Evolutionary conservation across 2,329 filamentous ascomycete species (phyloP).

Genomic region (Hirsutella minnesotensis): DNA sequence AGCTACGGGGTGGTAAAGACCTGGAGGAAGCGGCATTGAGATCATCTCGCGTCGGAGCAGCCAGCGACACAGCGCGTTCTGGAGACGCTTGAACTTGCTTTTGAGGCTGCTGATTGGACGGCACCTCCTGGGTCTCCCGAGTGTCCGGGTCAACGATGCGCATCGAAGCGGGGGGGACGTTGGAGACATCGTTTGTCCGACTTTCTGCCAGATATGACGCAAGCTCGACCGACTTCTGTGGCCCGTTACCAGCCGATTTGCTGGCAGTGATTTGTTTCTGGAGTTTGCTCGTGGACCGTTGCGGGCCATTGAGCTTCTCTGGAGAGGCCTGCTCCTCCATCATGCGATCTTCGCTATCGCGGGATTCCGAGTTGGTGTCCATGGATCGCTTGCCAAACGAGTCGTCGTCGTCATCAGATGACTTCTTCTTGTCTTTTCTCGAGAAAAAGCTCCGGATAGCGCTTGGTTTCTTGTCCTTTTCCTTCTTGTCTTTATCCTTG

Average conservation of each 20-base stretch:
- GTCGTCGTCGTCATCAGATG: conserved; percentile 46
- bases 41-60: conserved; percentile 24
- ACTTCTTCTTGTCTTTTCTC: conserved; percentile 48
- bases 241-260: conserved; percentile 20
- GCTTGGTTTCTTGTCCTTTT: conserved; percentile 54
- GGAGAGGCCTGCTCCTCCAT: conserved; percentile 32
- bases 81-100: conserved; percentile 14
- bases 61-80: conserved; percentile 19
- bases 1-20: conserved; percentile 10
- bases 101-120: conserved; percentile 17
- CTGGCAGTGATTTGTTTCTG: conserved; percentile 49
- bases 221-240: conserved; percentile 25
- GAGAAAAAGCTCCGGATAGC: conserved; percentile 50
- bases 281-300: conserved; percentile 53
- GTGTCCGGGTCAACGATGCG: conserved; percentile 46
- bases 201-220: conserved; percentile 30
- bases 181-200: conserved; percentile 39
- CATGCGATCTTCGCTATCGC: conserved; percentile 30
- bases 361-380: conserved; percentile 35
- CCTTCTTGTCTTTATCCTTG: conserved; percentile 60
- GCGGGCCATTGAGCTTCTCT: conserved; percentile 30
- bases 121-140: conserved; percentile 26
- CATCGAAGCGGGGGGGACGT: conserved; percentile 44
- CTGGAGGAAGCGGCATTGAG: conserved; percentile 14
- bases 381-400: conserved; percentile 50